Percentiles rank a stretch among this genome's conserved stretches.
These are phyloP conservation scores for Coemansia sp. DNA, from an alignment of 192 early-diverging fungal genomes.

Conservation along the genomic window DNA sequence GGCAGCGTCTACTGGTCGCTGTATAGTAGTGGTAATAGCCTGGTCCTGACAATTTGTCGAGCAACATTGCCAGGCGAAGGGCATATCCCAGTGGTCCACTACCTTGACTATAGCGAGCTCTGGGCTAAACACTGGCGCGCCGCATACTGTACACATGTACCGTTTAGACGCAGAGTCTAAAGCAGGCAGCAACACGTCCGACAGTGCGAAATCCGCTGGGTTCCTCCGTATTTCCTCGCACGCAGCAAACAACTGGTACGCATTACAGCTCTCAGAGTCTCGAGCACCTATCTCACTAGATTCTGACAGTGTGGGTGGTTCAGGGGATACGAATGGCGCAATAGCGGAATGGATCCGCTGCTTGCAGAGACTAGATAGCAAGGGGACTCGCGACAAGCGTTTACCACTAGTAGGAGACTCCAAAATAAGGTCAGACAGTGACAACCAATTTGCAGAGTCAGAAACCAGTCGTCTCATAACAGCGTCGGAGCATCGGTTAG, in stretches of 20 bases:
- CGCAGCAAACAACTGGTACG: slow-evolving; percentile 7
- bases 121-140: slow-evolving; percentile 16
- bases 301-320: not conserved
- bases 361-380: slow-evolving; percentile 25
- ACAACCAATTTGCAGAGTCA: not conserved
- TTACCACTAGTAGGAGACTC: not conserved
- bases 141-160: slow-evolving; percentile 33
- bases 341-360: slow-evolving; percentile 12
- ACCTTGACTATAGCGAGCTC: slow-evolving; percentile 22
- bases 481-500: slow-evolving; percentile 27
- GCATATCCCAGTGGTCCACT: slow-evolving; percentile 18
- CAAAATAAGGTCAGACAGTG: not conserved
- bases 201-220: slow-evolving; percentile 25
- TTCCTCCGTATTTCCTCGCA: slow-evolving; percentile 27
- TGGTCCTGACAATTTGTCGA: slow-evolving; percentile 34
- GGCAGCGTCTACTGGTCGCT: not conserved
- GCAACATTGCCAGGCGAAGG: slow-evolving; percentile 48
- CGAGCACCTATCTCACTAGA: not conserved
- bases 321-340: not conserved
- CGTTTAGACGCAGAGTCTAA: slow-evolving; percentile 10
- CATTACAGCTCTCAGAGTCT: not conserved
- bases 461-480: not conserved
- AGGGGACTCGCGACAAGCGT: slow-evolving; percentile 12
- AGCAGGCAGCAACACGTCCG: slow-evolving; percentile 9
- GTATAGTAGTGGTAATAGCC: not conserved